Conservation (phyloP, 441 rosid species). For the Erodium moschatum region DNA sequence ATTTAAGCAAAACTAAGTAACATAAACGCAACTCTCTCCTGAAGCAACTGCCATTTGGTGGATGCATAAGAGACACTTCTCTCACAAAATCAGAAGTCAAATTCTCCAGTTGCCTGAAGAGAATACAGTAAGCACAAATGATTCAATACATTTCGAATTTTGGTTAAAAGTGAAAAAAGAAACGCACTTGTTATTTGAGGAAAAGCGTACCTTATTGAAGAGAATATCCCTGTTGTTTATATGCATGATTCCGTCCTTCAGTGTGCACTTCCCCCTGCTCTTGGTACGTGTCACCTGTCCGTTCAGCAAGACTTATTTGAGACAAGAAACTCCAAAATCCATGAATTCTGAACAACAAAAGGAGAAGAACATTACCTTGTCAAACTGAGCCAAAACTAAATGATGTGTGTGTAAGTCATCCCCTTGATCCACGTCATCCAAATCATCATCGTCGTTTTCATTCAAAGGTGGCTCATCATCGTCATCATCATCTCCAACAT, state of each 20-base stretch:
- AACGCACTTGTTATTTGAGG: not conserved
- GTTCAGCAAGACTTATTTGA: slow-evolving; percentile 7
- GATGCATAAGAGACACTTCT: slow-evolving; percentile 9
- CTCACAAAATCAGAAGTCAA: slow-evolving; percentile 66
- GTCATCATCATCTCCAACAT: slow-evolving; percentile 44
- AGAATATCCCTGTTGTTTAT: slow-evolving; percentile 90
- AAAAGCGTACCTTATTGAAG: slow-evolving; percentile 64
- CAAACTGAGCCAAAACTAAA: slow-evolving; percentile 92
- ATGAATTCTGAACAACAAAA: too few species aligned
- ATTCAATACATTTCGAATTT: too few species aligned
- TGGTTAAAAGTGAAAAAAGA: not conserved
- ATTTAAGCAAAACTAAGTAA: too few species aligned
- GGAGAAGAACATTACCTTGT: slow-evolving; percentile 46
- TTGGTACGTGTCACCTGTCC: slow-evolving; percentile 88
- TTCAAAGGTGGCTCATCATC: slow-evolving; percentile 63
- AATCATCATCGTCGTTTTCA: slow-evolving; percentile 83
- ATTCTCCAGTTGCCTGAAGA: slow-evolving; percentile 85
- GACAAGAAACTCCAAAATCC: too few species aligned
- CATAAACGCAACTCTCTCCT: too few species aligned
- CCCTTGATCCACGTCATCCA: slow-evolving; percentile 75
- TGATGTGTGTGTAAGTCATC: slow-evolving; percentile 91
- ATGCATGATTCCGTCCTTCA: slow-evolving; percentile 96
- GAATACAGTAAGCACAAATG: slow-evolving; percentile 11
- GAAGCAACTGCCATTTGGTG: not conserved
- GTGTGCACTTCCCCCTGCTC: slow-evolving; percentile 89